These are phyloP conservation scores for Ceratobasidium sp. DNA, from an alignment of 1,284 basidiomycete genomes.

Conservation along the genomic window DNA sequence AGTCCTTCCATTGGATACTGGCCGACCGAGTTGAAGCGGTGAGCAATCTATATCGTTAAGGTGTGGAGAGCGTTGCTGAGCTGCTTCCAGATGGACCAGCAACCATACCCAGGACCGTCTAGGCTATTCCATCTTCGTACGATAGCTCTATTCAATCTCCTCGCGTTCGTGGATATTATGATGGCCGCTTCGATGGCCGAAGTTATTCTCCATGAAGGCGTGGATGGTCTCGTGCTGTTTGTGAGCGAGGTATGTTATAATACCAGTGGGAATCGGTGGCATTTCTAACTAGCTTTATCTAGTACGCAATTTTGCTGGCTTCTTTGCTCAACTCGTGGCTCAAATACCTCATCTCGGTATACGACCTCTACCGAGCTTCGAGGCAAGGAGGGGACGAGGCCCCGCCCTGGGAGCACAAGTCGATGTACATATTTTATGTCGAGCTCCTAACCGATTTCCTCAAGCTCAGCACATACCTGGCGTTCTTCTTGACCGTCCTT, in stretches of 20 bases:
- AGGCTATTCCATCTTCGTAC: conserved; percentile 86
- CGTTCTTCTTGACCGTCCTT: conserved; percentile 92
- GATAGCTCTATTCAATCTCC: conserved; percentile 67
- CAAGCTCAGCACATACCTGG: conserved; percentile 89
- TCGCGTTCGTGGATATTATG: conserved; percentile 73
- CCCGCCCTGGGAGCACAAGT: conserved; percentile 96
- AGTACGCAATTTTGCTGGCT: conserved; percentile 92
- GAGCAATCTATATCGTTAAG: conserved; percentile 47
- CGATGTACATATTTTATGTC: conserved; percentile 95
- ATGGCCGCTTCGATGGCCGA: conserved; percentile 81
- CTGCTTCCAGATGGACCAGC: conserved; percentile 89
- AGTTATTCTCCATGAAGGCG: conserved; percentile 76
- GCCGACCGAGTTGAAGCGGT: conserved; percentile 96
- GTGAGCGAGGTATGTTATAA: conserved; percentile 79
- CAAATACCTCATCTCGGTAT: conserved; percentile 85
- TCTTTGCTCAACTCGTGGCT: conserved; percentile 78
- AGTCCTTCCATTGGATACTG: conserved; percentile 97
- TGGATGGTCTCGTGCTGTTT: conserved; percentile 91
- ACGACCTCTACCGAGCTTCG: conserved; percentile 80
- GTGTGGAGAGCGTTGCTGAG: conserved; percentile 8
- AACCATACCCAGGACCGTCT: conserved; percentile 84
- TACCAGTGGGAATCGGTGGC: background rate
- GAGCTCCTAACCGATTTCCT: conserved; percentile 93
- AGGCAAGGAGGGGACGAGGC: conserved; percentile 82
- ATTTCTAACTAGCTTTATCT: conserved; percentile 34